Base-by-base conservation (phyloP, 1,284 basidiomycete genomes). In the Malassezia equina region DNA sequence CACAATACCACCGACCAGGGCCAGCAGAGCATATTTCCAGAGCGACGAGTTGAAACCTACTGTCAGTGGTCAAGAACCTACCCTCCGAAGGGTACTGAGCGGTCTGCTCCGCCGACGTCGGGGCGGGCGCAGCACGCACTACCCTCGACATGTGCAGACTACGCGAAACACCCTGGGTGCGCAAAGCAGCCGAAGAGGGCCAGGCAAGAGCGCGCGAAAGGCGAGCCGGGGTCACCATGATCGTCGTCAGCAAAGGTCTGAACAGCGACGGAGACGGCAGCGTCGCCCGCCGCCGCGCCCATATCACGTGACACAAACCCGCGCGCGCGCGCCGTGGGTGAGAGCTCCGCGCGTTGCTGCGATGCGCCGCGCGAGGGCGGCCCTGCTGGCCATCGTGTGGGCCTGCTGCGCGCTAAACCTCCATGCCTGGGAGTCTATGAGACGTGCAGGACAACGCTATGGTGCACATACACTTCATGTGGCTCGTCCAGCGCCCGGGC, bases 11-110 rank as follows among this genome's bases (percentile, higher is more conserved):
- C 36, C 55, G 7, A 47, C 41, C 3, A n/a, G 23, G 7, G 28
- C 47, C 13, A 52, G 19, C 8, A 57, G 29, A 21, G 23, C 39
- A 27, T 40, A 29, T 19, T 11, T 21, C 55, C 55, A 57, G 15
- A 57, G 34, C 7, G 47, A 36, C 29, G 55, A 51, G 41, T 29
- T 47, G 55, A 57, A 57, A 31, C 55, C 55, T 57, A 44, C 8
- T 11, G 6, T 44, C 47, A 13, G 39, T 32, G 15, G 21, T 3
- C n/a, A 7, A 4, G 6, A 5, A 52, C 55, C n/a, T 23, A 57
- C 55, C 55, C 39, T 57, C 49, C 13, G n/a, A 33, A 3, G 55
- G 49, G 50, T 57, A 57, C 40, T 52, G 28, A 24, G 55, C 55
- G 7, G 49, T 42, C 47, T 57, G 55, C 23, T 42, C 55, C 4